Evolutionary conservation across 1,284 basidiomycete species (phyloP).

Genomic region (Boletus semigastroideus): DNA sequence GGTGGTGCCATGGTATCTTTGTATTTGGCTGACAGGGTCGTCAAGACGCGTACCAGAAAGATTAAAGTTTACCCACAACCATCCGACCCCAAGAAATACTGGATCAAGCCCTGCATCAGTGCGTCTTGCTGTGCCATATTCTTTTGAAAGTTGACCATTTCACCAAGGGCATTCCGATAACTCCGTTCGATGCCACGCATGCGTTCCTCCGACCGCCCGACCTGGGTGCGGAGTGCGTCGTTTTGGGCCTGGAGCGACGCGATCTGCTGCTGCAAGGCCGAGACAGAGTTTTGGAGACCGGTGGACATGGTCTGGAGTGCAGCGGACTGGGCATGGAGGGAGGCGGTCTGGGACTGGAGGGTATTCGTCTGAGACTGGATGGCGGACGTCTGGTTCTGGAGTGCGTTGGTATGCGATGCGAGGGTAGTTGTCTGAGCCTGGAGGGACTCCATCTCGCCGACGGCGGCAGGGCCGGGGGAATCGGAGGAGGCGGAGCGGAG

Average conservation of each 20-base stretch:
- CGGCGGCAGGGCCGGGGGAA: conserved; percentile 25
- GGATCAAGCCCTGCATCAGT: conserved; percentile 79
- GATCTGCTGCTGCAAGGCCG: conserved; percentile 28
- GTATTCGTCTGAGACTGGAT: conserved; percentile 29
- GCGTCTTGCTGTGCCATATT: conserved; percentile 86
- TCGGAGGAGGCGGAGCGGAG: conserved; percentile 30
- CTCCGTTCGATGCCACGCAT: conserved; percentile 66
- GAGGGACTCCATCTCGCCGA: conserved; percentile 28
- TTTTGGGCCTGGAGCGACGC: conserved; percentile 29
- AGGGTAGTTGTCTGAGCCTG: conserved; percentile 27
- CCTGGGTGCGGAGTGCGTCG: conserved; percentile 45
- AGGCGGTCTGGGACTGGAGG: conserved; percentile 31
- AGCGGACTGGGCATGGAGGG: conserved; percentile 29
- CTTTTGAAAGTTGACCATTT: conserved; percentile 82
- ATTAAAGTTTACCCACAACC: conserved; percentile 43
- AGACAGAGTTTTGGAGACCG: conserved; percentile 27
- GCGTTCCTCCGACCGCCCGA: conserved; percentile 58
- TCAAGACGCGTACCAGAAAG: background rate
- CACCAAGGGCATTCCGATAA: conserved; percentile 76
- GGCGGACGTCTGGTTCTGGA: conserved; percentile 26
- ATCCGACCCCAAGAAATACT: conserved; percentile 77
- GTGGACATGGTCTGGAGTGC: conserved; percentile 28
- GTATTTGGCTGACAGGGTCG: conserved; percentile 19
- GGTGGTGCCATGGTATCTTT: conserved; percentile 18
- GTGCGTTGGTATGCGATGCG: conserved; percentile 24